These are phyloP conservation scores for Gnetum montanum DNA, from an alignment of 75 land plant species.

Conservation along the genomic window DNA sequence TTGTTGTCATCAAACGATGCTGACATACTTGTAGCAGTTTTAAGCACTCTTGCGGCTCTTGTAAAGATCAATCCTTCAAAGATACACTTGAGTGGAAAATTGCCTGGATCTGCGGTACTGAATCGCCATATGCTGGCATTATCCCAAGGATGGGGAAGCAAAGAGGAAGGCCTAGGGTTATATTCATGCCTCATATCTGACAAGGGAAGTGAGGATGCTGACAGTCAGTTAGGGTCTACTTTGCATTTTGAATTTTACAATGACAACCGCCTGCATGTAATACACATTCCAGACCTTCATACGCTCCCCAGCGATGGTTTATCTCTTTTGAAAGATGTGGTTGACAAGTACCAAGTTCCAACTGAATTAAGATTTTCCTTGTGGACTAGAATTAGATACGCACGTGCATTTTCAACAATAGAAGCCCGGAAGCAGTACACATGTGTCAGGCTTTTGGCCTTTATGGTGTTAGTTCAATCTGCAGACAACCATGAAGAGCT, in stretches of 20 bases:
- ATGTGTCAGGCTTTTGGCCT: constrained; percentile 82
- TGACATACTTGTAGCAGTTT: constrained; percentile 79
- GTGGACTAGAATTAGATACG: constrained; percentile 83
- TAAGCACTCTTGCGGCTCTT: constrained; percentile 84
- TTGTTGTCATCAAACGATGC: constrained; percentile 92
- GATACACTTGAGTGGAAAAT: constrained; percentile 68
- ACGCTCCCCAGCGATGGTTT: constrained; percentile 58
- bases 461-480: constrained; percentile 89
- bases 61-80: constrained; percentile 89
- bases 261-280: constrained; percentile 24
- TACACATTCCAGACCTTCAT: constrained; percentile 77
- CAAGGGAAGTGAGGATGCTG: constrained; percentile 39
- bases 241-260: constrained; percentile 85
- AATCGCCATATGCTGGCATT: constrained; percentile 79
- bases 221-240: constrained; percentile 58
- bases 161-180: constrained; percentile 96
- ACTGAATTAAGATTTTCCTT: constrained; percentile 73
- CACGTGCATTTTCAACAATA: constrained; percentile 63
- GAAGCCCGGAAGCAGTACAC: constrained; percentile 58
- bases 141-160: constrained; percentile 99
- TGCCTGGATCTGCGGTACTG: constrained; percentile 65
- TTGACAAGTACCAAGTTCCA: constrained; percentile 73
- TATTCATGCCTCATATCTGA: constrained; percentile 74
- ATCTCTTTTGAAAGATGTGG: constrained; percentile 50
- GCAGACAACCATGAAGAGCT: constrained; percentile 93